These are phyloP conservation scores for Adansonia grandidieri DNA, from an alignment of 441 rosid species.

Conservation along the genomic window DNA sequence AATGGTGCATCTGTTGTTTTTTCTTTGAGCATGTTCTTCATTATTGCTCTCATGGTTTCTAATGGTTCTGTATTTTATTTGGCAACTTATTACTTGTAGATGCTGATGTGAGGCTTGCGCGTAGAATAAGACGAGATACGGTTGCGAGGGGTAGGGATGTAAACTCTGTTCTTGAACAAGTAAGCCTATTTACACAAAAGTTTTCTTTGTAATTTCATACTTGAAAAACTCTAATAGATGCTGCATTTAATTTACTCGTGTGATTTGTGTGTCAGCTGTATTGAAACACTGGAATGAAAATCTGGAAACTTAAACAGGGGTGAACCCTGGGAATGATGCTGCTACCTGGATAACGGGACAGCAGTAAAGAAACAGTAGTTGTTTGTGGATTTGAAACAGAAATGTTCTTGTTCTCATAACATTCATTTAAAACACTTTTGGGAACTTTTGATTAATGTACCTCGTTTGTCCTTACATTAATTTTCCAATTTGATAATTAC, in stretches of 20 bases:
- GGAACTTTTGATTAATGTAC: not conserved
- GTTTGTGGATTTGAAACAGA: conserved; percentile 9
- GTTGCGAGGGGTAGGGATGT: conserved; percentile 90
- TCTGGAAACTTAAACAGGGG: not conserved
- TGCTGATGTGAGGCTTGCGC: conserved; percentile 97
- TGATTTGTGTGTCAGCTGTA: not conserved
- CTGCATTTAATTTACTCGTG: not conserved
- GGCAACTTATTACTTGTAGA: conserved; percentile 47
- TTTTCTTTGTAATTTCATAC: conserved; percentile 9
- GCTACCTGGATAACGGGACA: not conserved
- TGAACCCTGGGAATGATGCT: not conserved
- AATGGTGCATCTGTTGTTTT: not conserved
- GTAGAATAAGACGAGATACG: conserved; percentile 86
- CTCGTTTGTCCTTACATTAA: not conserved
- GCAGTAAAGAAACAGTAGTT: not conserved
- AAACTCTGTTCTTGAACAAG: conserved; percentile 90
- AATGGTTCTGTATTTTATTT: conserved; percentile 26
- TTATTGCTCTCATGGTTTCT: not conserved
- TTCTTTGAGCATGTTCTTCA: not conserved
- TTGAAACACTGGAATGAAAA: not conserved
- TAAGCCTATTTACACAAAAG: conserved; percentile 32
- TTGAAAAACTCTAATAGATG: not conserved
- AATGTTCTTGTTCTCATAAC: not conserved
- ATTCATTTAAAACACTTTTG: conserved; percentile 10
- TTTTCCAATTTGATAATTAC: not conserved